Conservation (phyloP, 108 stramenopile genomes). For the Asterionellopsis glacialis region DNA sequence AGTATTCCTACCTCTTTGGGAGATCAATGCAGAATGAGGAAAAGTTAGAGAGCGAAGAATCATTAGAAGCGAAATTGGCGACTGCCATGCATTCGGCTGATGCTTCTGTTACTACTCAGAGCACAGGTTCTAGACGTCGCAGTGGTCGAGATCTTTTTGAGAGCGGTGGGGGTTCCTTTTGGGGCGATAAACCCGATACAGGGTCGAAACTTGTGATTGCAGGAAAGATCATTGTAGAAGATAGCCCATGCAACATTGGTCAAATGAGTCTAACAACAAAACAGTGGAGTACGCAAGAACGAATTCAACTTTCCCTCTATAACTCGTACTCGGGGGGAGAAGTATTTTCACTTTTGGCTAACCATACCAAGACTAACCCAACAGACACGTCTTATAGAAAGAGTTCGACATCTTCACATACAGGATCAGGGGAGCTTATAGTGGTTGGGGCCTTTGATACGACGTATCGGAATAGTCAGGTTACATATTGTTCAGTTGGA, state of each 20-base stretch:
- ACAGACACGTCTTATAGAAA: conserved; percentile 11
- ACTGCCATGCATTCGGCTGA: no score
- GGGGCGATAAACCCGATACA: background rate
- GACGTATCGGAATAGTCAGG: conserved; percentile 86
- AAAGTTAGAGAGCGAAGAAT: no score
- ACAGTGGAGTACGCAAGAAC: conserved; percentile 68
- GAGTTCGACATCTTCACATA: conserved; percentile 7
- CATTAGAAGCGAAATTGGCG: no score
- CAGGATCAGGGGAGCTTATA: conserved; percentile 64
- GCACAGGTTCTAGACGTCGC: no score
- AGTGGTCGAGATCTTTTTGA: no score
- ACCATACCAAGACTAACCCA: conserved; percentile 42
- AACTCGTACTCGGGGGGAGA: conserved; percentile 87
- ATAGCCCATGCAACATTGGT: conserved; percentile 78
- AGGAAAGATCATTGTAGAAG: conserved; percentile 79
- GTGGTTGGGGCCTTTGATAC: conserved; percentile 95
- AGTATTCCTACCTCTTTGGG: no score
- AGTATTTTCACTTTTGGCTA: conserved; percentile 76
- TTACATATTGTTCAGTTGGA: conserved; percentile 92
- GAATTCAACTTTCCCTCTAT: conserved; percentile 80
- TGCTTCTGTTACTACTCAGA: no score
- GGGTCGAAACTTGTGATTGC: conserved; percentile 72
- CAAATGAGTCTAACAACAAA: conserved; percentile 63
- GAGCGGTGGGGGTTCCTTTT: no score
- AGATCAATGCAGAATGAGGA: no score